These are phyloP conservation scores for Salinomyces thailandicus DNA, from an alignment of 2,329 filamentous ascomycete genomes.

Conservation along the genomic window DNA sequence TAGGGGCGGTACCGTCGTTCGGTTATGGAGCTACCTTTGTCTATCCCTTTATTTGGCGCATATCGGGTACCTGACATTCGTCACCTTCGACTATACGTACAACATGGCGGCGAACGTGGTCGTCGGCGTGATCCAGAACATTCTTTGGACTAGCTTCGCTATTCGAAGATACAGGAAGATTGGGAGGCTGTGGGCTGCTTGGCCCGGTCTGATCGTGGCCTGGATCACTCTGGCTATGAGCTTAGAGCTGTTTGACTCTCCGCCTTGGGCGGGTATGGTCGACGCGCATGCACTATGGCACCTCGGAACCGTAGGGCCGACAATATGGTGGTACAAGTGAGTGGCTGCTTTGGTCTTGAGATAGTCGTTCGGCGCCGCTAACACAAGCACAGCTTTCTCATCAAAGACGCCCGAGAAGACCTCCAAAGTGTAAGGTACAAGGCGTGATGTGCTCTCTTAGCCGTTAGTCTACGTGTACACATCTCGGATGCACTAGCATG, in stretches of 20 bases:
- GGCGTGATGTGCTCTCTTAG: too few relatives aligned
- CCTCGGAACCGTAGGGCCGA: slow-evolving; percentile 78
- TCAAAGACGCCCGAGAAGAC: slow-evolving; percentile 78
- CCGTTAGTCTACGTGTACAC: too few relatives aligned
- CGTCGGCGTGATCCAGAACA: slow-evolving; percentile 67
- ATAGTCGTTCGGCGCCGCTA: slow-evolving; percentile 5
- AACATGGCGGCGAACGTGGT: slow-evolving; percentile 94
- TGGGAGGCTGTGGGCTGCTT: slow-evolving; percentile 67
- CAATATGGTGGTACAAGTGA: slow-evolving; percentile 89
- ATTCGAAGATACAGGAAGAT: slow-evolving; percentile 61
- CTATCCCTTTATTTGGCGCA: slow-evolving; percentile 61
- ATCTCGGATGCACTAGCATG: too few relatives aligned
- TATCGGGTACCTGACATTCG: slow-evolving; percentile 72
- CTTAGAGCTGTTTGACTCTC: slow-evolving; percentile 87
- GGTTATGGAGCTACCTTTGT: slow-evolving; percentile 68
- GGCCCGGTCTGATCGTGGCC: slow-evolving; percentile 82
- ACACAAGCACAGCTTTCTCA: slow-evolving; percentile 55
- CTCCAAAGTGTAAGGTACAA: slow-evolving; percentile 64
- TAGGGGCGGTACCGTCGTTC: slow-evolving; percentile 41
- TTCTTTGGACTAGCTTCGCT: slow-evolving; percentile 80
- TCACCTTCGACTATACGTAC: slow-evolving; percentile 90
- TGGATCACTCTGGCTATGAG: slow-evolving; percentile 94
- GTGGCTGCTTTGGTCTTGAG: slow-evolving; percentile 30
- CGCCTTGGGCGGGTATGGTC: slow-evolving; percentile 68
- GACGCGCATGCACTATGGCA: slow-evolving; percentile 97